Evolutionary conservation across 2,329 filamentous ascomycete genomes (phyloP).

Genomic region (Microcyclosporella mali): DNA sequence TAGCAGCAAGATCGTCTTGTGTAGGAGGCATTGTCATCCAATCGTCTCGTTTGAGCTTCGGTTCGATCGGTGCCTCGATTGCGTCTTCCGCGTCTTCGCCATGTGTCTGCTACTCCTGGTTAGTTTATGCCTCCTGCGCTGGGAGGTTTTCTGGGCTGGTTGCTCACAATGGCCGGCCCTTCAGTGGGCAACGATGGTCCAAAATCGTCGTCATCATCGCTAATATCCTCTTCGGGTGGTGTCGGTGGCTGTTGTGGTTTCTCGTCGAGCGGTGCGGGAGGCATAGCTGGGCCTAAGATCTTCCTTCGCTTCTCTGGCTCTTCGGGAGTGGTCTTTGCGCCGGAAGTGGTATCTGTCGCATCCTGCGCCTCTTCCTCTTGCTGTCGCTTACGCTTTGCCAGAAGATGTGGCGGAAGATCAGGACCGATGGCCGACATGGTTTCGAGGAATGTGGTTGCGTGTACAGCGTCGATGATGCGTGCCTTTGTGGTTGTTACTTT

Average conservation of each 20-base stretch:
- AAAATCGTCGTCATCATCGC: conserved; percentile 38
- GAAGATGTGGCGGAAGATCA: conserved; percentile 60
- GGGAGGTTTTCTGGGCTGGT: neutral
- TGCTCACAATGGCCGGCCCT: conserved; percentile 3
- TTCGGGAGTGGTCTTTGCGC: conserved; percentile 32
- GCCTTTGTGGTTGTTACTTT: no score
- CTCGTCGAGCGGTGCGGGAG: conserved; percentile 45
- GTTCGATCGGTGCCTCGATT: conserved; percentile 3
- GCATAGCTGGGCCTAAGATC: conserved; percentile 51
- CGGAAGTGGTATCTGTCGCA: conserved; percentile 34
- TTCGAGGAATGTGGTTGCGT: conserved; percentile 6
- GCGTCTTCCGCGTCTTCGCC: conserved; percentile 26
- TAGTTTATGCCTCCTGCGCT: conserved; percentile 11
- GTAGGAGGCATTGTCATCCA: conserved; percentile 50
- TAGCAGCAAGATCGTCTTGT: conserved; percentile 47
- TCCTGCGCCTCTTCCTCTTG: conserved; percentile 36
- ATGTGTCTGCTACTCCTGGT: neutral
- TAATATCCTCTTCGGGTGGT: conserved; percentile 25
- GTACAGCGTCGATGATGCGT: no score
- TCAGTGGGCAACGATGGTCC: conserved; percentile 39
- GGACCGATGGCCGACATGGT: conserved; percentile 66
- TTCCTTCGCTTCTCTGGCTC: conserved; percentile 46
- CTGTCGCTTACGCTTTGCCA: conserved; percentile 47
- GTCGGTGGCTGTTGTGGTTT: conserved; percentile 36
- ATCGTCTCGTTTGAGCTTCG: conserved; percentile 62